phyloP scores from a whole-genome alignment of 495 filamentous ascomycete genomes.

The Neurospora tetrasperma region DNA sequence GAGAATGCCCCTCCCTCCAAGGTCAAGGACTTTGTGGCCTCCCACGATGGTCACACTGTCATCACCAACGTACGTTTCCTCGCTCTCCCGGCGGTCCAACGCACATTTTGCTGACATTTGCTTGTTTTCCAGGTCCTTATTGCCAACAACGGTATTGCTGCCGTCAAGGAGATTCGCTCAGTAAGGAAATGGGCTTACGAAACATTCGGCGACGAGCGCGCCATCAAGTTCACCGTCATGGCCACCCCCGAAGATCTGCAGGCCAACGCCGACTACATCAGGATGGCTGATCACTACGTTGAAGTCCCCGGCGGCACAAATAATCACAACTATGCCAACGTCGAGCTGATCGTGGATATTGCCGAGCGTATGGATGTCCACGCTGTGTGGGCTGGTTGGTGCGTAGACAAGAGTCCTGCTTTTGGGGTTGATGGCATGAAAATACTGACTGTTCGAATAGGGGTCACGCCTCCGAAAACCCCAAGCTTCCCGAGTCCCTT shows the following conservation, averaged over 20 bases:
- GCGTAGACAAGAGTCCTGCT: slow-evolving; percentile 22
- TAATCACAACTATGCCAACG: slow-evolving; percentile 99
- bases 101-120: neutral
- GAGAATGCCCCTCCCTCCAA: slow-evolving; percentile 63
- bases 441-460: slow-evolving; percentile 30
- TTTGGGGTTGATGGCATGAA: neutral
- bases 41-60: slow-evolving; percentile 87
- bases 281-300: slow-evolving; percentile 99
- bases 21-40: slow-evolving; percentile 90
- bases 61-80: slow-evolving; percentile 74
- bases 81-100: too few relatives aligned
- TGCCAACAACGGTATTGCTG: slow-evolving; percentile 99
- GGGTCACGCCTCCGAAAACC: slow-evolving; percentile 99
- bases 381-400: slow-evolving; percentile 99
- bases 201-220: slow-evolving; percentile 93
- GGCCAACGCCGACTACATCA: slow-evolving; percentile 98
- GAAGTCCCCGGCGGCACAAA: slow-evolving; percentile 99
- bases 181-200: slow-evolving; percentile 99
- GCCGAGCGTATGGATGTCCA: slow-evolving; percentile 98
- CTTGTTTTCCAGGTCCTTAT: slow-evolving; percentile 68
- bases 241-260: slow-evolving; percentile 97
- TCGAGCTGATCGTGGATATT: slow-evolving; percentile 97
- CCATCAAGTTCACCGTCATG: slow-evolving; percentile 99
- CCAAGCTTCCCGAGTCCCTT: slow-evolving; percentile 87
- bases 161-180: slow-evolving; percentile 96